Conservation (phyloP, 305 asterid species). For the Fraxinus greggii region DNA sequence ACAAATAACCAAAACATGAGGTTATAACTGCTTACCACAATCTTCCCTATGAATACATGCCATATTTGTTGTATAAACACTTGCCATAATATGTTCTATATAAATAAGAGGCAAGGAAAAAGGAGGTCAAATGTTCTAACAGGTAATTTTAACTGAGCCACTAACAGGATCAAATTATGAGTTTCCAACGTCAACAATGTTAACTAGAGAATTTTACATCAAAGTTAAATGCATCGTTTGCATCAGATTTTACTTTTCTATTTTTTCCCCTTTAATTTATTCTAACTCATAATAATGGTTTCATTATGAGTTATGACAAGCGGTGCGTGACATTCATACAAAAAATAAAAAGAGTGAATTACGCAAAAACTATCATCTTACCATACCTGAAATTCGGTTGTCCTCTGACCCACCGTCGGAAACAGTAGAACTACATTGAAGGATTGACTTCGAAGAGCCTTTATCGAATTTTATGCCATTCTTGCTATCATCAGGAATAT, state of each 20-base stretch:
- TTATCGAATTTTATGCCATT: slow-evolving; percentile 25
- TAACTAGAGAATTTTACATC: neutral
- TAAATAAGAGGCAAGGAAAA: neutral
- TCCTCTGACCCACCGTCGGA: slow-evolving; percentile 14
- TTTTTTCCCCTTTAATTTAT: neutral
- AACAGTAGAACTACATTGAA: slow-evolving; percentile 12
- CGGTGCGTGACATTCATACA: neutral
- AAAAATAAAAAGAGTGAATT: neutral
- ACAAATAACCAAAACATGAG: neutral
- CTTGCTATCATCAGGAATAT: slow-evolving; percentile 26
- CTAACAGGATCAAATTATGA: neutral
- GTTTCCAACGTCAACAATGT: neutral
- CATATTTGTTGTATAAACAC: neutral
- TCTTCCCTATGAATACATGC: neutral
- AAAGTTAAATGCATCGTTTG: neutral
- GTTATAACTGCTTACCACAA: neutral
- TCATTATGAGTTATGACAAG: neutral
- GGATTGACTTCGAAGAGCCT: slow-evolving; percentile 26
- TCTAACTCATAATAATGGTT: neutral
- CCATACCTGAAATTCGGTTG: slow-evolving; percentile 34
- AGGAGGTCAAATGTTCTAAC: neutral
- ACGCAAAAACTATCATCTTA: neutral
- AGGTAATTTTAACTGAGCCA: neutral
- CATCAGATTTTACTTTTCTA: neutral
- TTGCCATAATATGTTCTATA: neutral